These are phyloP conservation scores for Psilocybe cyanescens DNA, from an alignment of 768 basidiomycete genomes.

Conservation along the genomic window DNA sequence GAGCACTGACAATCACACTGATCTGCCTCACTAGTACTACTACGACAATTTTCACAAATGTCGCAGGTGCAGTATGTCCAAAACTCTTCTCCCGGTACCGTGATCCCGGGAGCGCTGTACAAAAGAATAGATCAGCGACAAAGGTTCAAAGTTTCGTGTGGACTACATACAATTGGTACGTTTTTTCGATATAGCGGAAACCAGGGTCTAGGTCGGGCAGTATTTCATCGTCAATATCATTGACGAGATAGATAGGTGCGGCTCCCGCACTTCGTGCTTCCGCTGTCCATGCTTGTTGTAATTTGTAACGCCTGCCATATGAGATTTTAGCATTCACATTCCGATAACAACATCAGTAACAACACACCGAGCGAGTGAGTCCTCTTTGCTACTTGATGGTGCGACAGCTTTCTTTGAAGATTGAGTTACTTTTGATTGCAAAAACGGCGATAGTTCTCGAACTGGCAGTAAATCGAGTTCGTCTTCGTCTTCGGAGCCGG, in stretches of 20 bases:
- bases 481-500: conserved; percentile 3
- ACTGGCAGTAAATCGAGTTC: background rate
- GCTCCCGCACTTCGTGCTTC: conserved; percentile 30
- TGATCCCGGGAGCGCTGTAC: conserved; percentile 19
- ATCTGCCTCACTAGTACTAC: conserved; percentile 17
- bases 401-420: background rate
- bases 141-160: background rate
- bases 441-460: background rate
- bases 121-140: conserved; percentile 15
- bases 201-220: conserved; percentile 42
- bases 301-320: conserved; percentile 24
- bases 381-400: background rate
- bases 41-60: too few species aligned
- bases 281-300: conserved; percentile 38
- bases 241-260: conserved; percentile 38
- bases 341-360: background rate
- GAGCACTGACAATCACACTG: conserved; percentile 53
- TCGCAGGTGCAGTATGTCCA: conserved; percentile 4
- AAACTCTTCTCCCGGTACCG: conserved; percentile 25
- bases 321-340: background rate
- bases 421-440: too few species aligned
- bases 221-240: conserved; percentile 46
- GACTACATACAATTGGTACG: conserved; percentile 47
- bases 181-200: conserved; percentile 58
- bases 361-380: background rate